phyloP scores from a whole-genome alignment of 139 green algal species.

The Asterochloris sp. region DNA sequence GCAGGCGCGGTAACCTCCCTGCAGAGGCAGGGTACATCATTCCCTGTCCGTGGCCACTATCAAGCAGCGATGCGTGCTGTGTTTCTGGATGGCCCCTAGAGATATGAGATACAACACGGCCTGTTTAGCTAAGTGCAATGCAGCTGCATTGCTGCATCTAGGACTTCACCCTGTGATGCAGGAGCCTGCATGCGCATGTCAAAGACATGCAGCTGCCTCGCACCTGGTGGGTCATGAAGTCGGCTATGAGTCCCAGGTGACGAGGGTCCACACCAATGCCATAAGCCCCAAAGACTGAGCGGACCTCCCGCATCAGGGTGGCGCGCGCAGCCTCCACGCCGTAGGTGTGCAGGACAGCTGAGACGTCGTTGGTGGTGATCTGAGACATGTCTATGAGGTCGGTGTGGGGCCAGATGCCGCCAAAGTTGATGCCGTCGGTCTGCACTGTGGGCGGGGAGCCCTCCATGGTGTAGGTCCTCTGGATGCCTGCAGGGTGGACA shows the following conservation, averaged over 20 bases:
- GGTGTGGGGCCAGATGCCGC: slow-evolving; percentile 52
- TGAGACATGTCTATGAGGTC: slow-evolving; percentile 65
- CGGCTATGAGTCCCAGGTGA: slow-evolving; percentile 91
- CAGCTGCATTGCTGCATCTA: too few relatives aligned
- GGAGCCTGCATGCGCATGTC: too few relatives aligned
- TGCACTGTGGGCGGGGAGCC: slow-evolving; percentile 61
- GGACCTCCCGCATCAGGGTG: slow-evolving; percentile 81
- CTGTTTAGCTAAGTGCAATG: too few relatives aligned
- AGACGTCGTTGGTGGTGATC: slow-evolving; percentile 87
- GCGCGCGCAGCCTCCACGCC: slow-evolving; percentile 94
- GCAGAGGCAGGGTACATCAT: not conserved
- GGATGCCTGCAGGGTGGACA: slow-evolving; percentile 46
- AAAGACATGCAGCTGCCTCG: too few relatives aligned
- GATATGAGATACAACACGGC: too few relatives aligned
- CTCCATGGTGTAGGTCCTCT: slow-evolving; percentile 77
- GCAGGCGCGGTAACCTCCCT: slow-evolving; percentile 80
- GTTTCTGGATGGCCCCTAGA: too few relatives aligned
- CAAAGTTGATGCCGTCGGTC: slow-evolving; percentile 95
- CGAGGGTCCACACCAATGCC: slow-evolving; percentile 94
- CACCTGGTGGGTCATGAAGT: slow-evolving; percentile 96
- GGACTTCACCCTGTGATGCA: too few relatives aligned
- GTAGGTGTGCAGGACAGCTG: slow-evolving; percentile 71
- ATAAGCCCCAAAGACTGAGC: slow-evolving; percentile 92
- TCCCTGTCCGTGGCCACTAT: too few relatives aligned
- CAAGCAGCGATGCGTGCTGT: too few relatives aligned